phyloP scores from a whole-genome alignment of 176 grass and related monocot genomes.

The Oryza coarctata region DNA sequence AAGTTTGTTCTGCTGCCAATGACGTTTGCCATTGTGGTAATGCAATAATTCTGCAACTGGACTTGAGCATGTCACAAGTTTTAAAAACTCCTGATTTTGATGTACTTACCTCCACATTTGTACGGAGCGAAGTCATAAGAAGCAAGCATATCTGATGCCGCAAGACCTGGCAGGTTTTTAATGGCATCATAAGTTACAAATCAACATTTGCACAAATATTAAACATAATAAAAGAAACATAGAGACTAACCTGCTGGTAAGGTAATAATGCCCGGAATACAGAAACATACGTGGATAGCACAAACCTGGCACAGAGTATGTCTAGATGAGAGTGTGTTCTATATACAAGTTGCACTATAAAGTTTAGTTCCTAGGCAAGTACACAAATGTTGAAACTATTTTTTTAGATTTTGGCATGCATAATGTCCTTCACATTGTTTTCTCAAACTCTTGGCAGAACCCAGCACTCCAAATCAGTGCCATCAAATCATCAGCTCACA shows the following conservation, averaged over 20 bases:
- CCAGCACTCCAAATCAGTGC: not conserved
- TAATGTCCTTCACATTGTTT: not conserved
- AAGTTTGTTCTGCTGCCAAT: slow-evolving; percentile 5
- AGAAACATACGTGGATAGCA: slow-evolving; percentile 83
- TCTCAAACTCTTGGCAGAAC: not conserved
- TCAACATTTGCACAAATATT: slow-evolving; percentile 24
- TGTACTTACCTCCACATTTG: slow-evolving; percentile 79
- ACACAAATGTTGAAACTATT: not conserved
- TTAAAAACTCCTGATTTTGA: slow-evolving; percentile 9
- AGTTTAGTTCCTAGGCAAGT: not conserved
- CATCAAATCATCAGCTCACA: not conserved
- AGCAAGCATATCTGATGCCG: slow-evolving; percentile 96
- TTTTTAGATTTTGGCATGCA: not conserved
- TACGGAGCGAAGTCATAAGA: slow-evolving; percentile 97
- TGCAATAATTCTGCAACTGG: slow-evolving; percentile 12
- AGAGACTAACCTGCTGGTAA: slow-evolving; percentile 80
- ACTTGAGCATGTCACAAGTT: slow-evolving; percentile 13
- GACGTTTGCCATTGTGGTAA: not conserved
- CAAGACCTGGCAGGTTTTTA: slow-evolving; percentile 71
- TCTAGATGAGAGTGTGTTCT: slow-evolving; percentile 15
- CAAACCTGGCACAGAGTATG: slow-evolving; percentile 70
- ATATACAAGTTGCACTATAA: slow-evolving; percentile 15
- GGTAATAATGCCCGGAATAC: slow-evolving; percentile 73
- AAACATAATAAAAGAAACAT: slow-evolving; percentile 16
- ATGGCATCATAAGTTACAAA: slow-evolving; percentile 12